Base-by-base conservation (phyloP, 345 rosid genomes). In the Balakata baccata region DNA sequence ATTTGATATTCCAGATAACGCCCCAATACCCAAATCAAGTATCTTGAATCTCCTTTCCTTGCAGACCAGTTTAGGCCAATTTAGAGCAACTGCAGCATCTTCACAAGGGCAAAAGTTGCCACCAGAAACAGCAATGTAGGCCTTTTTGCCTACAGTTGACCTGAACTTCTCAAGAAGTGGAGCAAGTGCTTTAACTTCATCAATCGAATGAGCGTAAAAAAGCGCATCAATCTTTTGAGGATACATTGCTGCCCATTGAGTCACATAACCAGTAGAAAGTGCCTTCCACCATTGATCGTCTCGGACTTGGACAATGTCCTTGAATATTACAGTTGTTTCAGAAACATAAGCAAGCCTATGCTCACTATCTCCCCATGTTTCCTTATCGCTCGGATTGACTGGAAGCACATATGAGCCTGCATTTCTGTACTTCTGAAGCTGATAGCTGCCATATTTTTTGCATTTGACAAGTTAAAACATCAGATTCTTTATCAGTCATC, bases 281-380 rank as follows among this genome's bases (percentile, higher is more conserved):
- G 97, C 97, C 72, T 78, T 91, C 99, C 99, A 95, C 99, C 99
- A 95, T 65, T 95, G 99, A 51, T 95, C 94, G 59, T 95, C 98
- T 51, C 99, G 80, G 23, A 95, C 96, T 77, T 92, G 96, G 18
- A 95, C 97, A 57, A 88, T 74, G 85, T 92, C 97, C 71, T 91
- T 95, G 91, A 95, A 95, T 45, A 95, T 95, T 10, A 92, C 99
- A 0, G 99, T 95, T 39, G 99, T 95, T 78, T 95, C 99, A 0
- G 99, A 89, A 4, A 92, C 94, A 62, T 92, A 95, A 14, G 99
- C 99, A 47, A 95, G 91, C 57, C 99, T 86, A 59, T 95, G 99
- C 69, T 95, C 99, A 72, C 99, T 92, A 70, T 95, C 99, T 47
- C 98, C 99, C 98, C 99, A 92, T 7, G 99, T 92, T 77, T 92